Conservation (phyloP, 2,329 filamentous ascomycete species). For the Boeremia exigua region DNA sequence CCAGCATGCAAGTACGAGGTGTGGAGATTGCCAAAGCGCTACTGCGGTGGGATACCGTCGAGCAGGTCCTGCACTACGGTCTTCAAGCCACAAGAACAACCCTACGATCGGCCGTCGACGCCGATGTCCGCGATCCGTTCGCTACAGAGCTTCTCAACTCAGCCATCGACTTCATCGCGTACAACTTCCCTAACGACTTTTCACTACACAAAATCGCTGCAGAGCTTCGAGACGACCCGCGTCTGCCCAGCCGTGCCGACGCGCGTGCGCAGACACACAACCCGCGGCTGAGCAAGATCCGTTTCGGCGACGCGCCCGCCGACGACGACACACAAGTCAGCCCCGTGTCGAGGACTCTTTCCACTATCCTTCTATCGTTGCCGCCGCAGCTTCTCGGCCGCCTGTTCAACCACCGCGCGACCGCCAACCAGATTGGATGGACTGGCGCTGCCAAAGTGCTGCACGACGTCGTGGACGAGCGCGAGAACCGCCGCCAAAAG, state of each 20-base stretch:
- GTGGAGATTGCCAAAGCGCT: slow-evolving; percentile 65
- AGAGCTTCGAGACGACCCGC: slow-evolving; percentile 55
- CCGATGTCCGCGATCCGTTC: slow-evolving; percentile 59
- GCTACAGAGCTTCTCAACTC: slow-evolving; percentile 62
- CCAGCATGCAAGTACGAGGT: slow-evolving; percentile 62
- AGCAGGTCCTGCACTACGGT: slow-evolving; percentile 66
- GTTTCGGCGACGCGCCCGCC: slow-evolving; percentile 70
- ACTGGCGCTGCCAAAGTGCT: slow-evolving; percentile 49
- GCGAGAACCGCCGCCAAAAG: slow-evolving; percentile 50
- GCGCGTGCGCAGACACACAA: slow-evolving; percentile 51
- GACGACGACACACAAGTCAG: slow-evolving; percentile 50
- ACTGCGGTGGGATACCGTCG: slow-evolving; percentile 68
- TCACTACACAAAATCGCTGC: slow-evolving; percentile 60
- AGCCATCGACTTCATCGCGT: slow-evolving; percentile 65
- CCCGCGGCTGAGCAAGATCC: slow-evolving; percentile 67
- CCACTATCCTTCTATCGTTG: slow-evolving; percentile 71
- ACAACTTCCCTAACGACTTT: slow-evolving; percentile 66
- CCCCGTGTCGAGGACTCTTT: slow-evolving; percentile 60
- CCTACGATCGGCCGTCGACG: slow-evolving; percentile 17
- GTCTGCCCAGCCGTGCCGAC: slow-evolving; percentile 51
- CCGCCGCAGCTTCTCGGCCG: slow-evolving; percentile 71
- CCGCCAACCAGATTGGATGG: slow-evolving; percentile 55
- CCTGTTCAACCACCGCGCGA: slow-evolving; percentile 66
- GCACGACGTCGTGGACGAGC: slow-evolving; percentile 52
- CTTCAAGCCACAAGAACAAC: slow-evolving; percentile 52